Evolutionary conservation across 2,329 filamentous ascomycete species (phyloP), one percentile per base, ranked within the genome.

Genomic region (Aspergillus sp.): DNA sequence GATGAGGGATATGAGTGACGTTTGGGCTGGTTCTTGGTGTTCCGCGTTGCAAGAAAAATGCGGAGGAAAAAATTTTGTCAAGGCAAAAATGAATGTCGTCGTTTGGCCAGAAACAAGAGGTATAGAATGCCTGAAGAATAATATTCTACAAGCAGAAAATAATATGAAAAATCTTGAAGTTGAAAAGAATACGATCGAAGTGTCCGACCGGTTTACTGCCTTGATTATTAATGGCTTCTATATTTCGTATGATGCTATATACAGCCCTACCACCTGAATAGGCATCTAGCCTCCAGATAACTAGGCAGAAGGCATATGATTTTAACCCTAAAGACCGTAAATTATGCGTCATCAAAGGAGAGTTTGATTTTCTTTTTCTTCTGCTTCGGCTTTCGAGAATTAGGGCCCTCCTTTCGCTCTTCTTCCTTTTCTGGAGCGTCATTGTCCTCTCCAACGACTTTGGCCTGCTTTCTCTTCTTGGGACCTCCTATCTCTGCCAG

Each of bases 341-440:
- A 19, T 19, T 19, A 19, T 36, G 61, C 62, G 27, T 71, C 66
- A 37, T 70, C 66, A 51, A 72, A 72, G 2, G 70, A 72, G 10
- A 72, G 59, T 50, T 72, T 72, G 48, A 71, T 68, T 52, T 70
- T 72, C 62, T 70, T 71, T 45, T 64, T 66, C 49, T 67, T 69
- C 46, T 57, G 53, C 47, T 68, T 69, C 7, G 60, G 49, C 49
- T 69, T 70, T 39, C 57, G 58, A 37, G 54, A 44, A 32, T 51
- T 47, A 34, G 49, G 30, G 5, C 54, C 51, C 42, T 59, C 60
- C 39, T 52, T 46, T 34, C 43, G 50, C 26, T 41, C 43, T 29
- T 57, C 51, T 33, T 59, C 49, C 28, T 52, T 40, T n/a, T 58
- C 54, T 19, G 51, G 40, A 9, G 43, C 37, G 32, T 37, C 42